A percentile compares a stretch with the other conserved stretches of the same genome.
Conservation (phyloP, 2,329 filamentous ascomycete genomes). For the Sporothrix variecibatus region DNA sequence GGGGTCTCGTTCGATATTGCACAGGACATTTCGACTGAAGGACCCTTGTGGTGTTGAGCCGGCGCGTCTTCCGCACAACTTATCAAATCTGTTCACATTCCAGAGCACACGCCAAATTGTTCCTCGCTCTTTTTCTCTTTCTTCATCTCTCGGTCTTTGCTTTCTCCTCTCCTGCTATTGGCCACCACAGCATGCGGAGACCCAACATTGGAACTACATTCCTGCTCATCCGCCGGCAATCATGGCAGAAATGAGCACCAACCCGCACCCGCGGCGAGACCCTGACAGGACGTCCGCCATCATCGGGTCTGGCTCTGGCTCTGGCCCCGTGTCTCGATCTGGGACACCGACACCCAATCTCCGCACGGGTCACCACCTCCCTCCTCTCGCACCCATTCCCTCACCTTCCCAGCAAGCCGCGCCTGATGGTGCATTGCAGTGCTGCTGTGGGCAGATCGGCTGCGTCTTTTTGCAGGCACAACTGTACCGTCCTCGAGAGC, state of each 20-base stretch:
- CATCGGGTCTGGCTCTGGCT: background rate
- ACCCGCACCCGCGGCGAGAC: slow-evolving; percentile 11
- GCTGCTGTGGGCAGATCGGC: slow-evolving; percentile 82
- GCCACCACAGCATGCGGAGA: slow-evolving; percentile 23
- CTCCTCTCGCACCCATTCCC: background rate
- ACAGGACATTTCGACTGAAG: background rate
- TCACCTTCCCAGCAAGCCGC: slow-evolving; percentile 31
- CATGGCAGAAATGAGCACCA: slow-evolving; percentile 26
- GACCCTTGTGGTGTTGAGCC: background rate
- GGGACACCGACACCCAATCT: background rate
- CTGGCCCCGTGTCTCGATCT: slow-evolving; percentile 9
- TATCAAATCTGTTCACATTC: slow-evolving; percentile 18
- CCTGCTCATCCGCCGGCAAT: slow-evolving; percentile 15
- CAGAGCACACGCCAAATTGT: slow-evolving; percentile 4
- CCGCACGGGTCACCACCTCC: no score
- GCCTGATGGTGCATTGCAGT: slow-evolving; percentile 50
- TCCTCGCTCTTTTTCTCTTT: background rate
- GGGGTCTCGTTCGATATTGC: background rate
- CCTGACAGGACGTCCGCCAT: slow-evolving; percentile 6
- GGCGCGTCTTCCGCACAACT: background rate
- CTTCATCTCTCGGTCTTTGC: background rate
- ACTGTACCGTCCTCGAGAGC: slow-evolving; percentile 72
- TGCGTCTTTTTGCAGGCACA: slow-evolving; percentile 80
- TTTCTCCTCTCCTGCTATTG: background rate
- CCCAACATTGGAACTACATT: slow-evolving; percentile 21